Percentiles rank a stretch among this genome's conserved stretches.
Evolutionary conservation across 441 rosid genomes (phyloP).

Genomic region (Adansonia grandidieri): DNA sequence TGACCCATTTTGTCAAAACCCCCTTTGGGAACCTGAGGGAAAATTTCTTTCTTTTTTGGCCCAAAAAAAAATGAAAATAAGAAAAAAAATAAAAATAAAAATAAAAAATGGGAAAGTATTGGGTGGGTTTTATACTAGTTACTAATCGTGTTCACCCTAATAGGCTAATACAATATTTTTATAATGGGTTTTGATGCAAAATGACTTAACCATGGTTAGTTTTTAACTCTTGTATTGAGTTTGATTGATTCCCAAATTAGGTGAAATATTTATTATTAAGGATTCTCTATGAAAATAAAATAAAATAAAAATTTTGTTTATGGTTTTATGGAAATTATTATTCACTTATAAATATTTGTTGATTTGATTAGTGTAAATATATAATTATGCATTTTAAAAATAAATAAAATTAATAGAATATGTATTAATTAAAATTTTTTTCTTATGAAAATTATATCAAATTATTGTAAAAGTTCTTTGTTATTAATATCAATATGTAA

Average conservation of each 20-base stretch:
- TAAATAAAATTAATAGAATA: no score
- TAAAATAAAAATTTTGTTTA: no score
- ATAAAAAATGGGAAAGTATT: slow-evolving; percentile 22
- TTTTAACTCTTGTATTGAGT: slow-evolving; percentile 27
- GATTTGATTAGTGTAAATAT: no score
- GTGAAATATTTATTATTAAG: not conserved
- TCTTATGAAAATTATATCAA: no score
- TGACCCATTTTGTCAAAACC: slow-evolving; percentile 41
- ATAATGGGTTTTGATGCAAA: no score
- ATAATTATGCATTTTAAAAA: no score
- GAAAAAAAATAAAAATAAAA: not conserved
- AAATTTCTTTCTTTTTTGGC: slow-evolving; percentile 22
- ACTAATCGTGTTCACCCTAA: slow-evolving; percentile 17
- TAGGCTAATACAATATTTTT: slow-evolving; percentile 21
- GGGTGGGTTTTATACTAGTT: slow-evolving; percentile 24
- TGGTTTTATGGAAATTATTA: no score
- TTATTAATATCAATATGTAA: no score
- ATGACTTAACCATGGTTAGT: no score
- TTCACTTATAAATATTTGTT: no score
- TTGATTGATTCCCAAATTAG: slow-evolving; percentile 16
- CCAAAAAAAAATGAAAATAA: slow-evolving; percentile 19
- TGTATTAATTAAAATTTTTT: no score
- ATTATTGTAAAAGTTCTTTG: no score
- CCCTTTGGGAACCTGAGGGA: slow-evolving; percentile 31
- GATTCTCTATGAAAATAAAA: not conserved